Evolutionary conservation across 495 filamentous ascomycete genomes (phyloP).

Genomic region (Penicillium desertorum): DNA sequence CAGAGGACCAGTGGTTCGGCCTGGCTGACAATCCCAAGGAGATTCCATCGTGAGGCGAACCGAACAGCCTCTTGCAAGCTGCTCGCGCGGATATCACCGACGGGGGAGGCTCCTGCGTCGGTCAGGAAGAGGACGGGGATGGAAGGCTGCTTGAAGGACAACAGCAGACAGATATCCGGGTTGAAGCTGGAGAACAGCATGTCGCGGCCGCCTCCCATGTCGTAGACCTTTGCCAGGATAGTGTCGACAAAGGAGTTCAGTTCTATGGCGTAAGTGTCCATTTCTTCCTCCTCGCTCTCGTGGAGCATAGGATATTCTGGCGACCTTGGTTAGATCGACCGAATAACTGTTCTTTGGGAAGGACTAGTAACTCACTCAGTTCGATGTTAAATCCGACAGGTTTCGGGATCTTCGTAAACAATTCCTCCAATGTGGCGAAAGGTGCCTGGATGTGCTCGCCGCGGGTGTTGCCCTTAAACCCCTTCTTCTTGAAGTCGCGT

Average conservation of each 20-base stretch:
- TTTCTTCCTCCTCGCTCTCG: constrained; percentile 90
- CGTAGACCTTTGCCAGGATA: constrained; percentile 83
- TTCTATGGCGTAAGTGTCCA: constrained; percentile 97
- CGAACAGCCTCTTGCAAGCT: constrained; percentile 93
- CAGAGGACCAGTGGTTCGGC: constrained; percentile 83
- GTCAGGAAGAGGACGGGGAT: constrained; percentile 94
- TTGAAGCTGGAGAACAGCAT: constrained; percentile 97
- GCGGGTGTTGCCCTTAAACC: constrained; percentile 93
- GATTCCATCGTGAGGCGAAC: constrained; percentile 91
- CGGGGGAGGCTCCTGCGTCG: constrained; percentile 72
- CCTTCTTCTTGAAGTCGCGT: constrained; percentile 86
- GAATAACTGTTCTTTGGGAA: constrained; percentile 27
- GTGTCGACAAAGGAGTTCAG: constrained; percentile 97
- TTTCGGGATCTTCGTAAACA: constrained; percentile 80
- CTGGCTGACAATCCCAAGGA: constrained; percentile 83
- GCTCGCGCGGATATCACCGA: constrained; percentile 86
- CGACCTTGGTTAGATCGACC: constrained; percentile 32
- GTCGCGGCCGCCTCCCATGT: constrained; percentile 67
- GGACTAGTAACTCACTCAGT: constrained; percentile 61
- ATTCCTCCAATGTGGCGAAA: constrained; percentile 90
- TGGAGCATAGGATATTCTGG: constrained; percentile 92
- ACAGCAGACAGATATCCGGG: constrained; percentile 88
- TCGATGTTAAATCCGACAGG: constrained; percentile 95
- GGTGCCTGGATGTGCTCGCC: constrained; percentile 92
- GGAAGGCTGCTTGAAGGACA: constrained; percentile 94